Evolutionary conservation across 2,329 filamentous ascomycete species (phyloP).

Genomic region (Colletotrichum agaves): DNA sequence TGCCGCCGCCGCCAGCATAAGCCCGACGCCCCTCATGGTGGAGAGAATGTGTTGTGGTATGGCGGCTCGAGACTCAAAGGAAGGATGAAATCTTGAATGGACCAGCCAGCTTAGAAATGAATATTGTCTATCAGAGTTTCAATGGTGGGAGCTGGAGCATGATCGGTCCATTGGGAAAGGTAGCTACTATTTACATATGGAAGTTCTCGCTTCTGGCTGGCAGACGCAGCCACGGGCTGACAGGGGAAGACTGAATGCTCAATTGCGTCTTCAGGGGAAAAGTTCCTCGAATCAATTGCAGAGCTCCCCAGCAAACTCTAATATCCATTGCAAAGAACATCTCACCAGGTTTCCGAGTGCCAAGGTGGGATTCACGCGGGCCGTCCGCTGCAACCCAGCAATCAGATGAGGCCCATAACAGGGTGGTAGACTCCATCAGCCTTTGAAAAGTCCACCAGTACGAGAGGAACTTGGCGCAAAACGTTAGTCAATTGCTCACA

Average conservation of each 20-base stretch:
- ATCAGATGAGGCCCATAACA: neutral
- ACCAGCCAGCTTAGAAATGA: conserved; percentile 15
- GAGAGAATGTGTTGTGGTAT: neutral
- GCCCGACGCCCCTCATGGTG: conserved; percentile 29
- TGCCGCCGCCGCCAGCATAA: conserved; percentile 38
- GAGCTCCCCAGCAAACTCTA: conserved; percentile 5
- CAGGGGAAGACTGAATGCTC: neutral
- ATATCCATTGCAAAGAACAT: neutral
- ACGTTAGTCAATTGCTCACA: conserved; percentile 3
- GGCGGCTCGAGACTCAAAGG: conserved; percentile 9
- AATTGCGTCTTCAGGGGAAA: neutral
- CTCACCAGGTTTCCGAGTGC: neutral
- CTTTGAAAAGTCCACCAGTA: conserved; percentile 20
- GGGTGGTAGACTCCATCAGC: neutral
- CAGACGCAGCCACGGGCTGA: neutral
- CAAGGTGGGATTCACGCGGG: conserved; percentile 13
- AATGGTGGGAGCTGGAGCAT: neutral
- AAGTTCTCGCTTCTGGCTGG: neutral
- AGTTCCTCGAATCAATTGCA: conserved; percentile 25
- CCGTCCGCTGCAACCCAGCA: conserved; percentile 11
- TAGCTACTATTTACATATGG: conserved; percentile 6
- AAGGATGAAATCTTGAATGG: conserved; percentile 12
- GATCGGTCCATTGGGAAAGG: neutral
- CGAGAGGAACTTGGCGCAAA: neutral
- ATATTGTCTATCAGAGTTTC: conserved; percentile 12